Conservation (phyloP, 1,284 basidiomycete genomes). For the Cutaneotrichosporon spelunceum region DNA sequence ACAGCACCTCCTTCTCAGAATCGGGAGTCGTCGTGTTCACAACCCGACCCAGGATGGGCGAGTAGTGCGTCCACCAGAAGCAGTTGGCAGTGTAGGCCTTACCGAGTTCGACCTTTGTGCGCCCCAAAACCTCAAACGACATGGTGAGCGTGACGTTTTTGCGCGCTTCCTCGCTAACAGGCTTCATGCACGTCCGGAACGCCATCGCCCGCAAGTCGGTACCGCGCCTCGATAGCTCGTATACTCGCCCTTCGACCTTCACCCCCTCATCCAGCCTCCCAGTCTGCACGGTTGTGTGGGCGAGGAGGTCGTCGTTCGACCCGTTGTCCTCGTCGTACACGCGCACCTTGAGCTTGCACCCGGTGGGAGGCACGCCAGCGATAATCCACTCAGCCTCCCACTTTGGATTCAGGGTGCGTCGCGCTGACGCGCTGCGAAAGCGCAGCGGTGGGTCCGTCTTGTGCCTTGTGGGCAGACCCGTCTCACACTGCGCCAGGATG, state of each 20-base stretch:
- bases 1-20: constrained; percentile 21
- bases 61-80: constrained; percentile 48
- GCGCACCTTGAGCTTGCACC: constrained; percentile 42
- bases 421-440: constrained; percentile 53
- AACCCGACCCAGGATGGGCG: constrained; percentile 43
- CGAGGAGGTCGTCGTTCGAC: constrained; percentile 55
- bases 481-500: constrained; percentile 44
- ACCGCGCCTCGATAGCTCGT: constrained; percentile 50
- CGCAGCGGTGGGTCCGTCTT: constrained; percentile 44
- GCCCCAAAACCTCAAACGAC: constrained; percentile 51
- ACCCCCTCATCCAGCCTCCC: constrained; percentile 35
- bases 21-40: constrained; percentile 36
- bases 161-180: background rate
- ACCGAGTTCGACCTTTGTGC: constrained; percentile 46
- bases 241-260: constrained; percentile 15
- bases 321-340: constrained; percentile 55
- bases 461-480: constrained; percentile 10
- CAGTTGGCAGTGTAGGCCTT: constrained; percentile 54
- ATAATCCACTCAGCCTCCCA: constrained; percentile 55
- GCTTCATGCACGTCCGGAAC: background rate
- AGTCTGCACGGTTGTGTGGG: constrained; percentile 42
- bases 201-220: constrained; percentile 46
- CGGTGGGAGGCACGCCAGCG: constrained; percentile 51
- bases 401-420: constrained; percentile 49
- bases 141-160: constrained; percentile 30